Evolutionary conservation across 1,284 basidiomycete genomes (phyloP), one percentile per base, ranked within the genome.

Genomic region (Cryptococcus sp.): DNA sequence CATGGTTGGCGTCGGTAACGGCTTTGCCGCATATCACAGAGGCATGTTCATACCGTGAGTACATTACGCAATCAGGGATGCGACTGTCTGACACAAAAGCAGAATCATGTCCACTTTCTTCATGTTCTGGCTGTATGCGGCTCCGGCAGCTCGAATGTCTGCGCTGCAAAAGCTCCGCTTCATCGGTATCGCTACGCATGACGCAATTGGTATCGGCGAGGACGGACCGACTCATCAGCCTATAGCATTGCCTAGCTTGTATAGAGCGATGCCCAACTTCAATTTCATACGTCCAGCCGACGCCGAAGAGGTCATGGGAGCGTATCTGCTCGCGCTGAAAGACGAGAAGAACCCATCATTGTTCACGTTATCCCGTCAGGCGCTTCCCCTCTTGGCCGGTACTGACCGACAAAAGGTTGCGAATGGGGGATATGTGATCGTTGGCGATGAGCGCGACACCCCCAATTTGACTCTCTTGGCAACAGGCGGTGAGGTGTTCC

Each of bases 71-170:
- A 43, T 17, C 20, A 5, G 10, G 19, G 16, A 46, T 46, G 23
- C 8, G 10, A 19, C 19, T 11, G 17, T 25, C 25, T 23, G 19
- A 15, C n/a, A 23, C 47, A 11, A 13, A 10, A 39, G 30, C 83
- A 85, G 68, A 86, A 91, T 80, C 90, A 89, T 69, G 89, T 93
- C 73, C 13, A 76, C 72, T 25, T 77, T 73, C 64, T 75, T 77
- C 64, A 77, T 77, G 70, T 77, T 77, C 63, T 74, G 70, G 68
- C 59, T 75, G 5, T 77, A 77, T 56, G 73, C 73, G n/a, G 75
- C 73, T 15, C 72, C 75, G 0, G 71, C 75, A 17, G 67, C 62
- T 3, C 73, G 75, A 27, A 75, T 77, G 75, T 58, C 71, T 2
- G 72, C 73, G 7, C 61, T 77, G 4, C 71, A 73, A 52, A 66